These are phyloP conservation scores for Debaryomyces coudertii DNA, from an alignment of 1,139 yeast genomes.

Conservation along the genomic window DNA sequence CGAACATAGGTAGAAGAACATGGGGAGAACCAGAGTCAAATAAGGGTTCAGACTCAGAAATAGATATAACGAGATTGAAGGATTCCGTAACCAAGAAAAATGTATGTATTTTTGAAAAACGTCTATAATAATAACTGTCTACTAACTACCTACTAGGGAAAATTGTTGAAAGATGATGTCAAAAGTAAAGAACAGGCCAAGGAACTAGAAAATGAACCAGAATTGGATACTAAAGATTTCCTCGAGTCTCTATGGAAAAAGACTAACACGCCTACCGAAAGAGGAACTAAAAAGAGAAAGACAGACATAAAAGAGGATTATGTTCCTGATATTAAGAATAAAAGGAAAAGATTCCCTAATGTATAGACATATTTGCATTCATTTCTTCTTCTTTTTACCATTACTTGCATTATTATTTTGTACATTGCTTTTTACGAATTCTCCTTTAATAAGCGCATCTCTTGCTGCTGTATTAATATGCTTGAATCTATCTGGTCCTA, in stretches of 20 bases:
- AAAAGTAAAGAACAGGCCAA: slow-evolving; percentile 9
- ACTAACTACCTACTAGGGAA: slow-evolving; percentile 15
- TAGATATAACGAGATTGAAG: slow-evolving; percentile 29
- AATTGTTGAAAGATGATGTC: background rate
- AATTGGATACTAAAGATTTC: slow-evolving; percentile 15
- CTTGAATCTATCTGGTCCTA: slow-evolving; percentile 93
- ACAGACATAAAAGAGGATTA: slow-evolving; percentile 17
- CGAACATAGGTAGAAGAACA: slow-evolving; percentile 24
- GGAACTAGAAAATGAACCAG: slow-evolving; percentile 8
- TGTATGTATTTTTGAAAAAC: slow-evolving; percentile 13
- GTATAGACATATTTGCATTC: slow-evolving; percentile 8
- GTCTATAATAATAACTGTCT: background rate
- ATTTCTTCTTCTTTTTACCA: slow-evolving; percentile 28
- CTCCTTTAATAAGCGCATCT: slow-evolving; percentile 74
- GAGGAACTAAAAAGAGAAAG: slow-evolving; percentile 13
- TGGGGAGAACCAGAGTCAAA: slow-evolving; percentile 32
- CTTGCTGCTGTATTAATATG: slow-evolving; percentile 90
- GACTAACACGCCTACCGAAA: slow-evolving; percentile 18
- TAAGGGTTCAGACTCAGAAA: slow-evolving; percentile 29
- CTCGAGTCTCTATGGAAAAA: slow-evolving; percentile 37
- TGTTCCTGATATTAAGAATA: slow-evolving; percentile 22
- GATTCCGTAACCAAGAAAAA: slow-evolving; percentile 17
- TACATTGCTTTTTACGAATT: slow-evolving; percentile 31
- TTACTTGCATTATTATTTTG: slow-evolving; percentile 17
- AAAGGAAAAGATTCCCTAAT: slow-evolving; percentile 15